Conservation (phyloP, 495 filamentous ascomycete genomes). For the Hypoxylon crocopeplum region DNA sequence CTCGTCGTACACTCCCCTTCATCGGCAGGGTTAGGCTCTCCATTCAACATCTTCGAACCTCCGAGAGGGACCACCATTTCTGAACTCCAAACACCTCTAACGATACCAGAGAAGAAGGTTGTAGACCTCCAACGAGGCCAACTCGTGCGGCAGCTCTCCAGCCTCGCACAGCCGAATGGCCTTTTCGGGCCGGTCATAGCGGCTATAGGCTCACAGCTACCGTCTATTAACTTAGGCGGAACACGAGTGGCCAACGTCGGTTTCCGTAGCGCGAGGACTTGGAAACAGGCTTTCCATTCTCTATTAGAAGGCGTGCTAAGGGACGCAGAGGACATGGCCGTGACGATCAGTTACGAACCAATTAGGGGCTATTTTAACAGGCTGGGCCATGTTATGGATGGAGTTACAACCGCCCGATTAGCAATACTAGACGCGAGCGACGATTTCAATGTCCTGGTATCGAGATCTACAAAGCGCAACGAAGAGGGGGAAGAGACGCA, state of each 20-base stretch:
- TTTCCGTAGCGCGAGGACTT: slow-evolving; percentile 39
- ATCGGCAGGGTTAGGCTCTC: slow-evolving; percentile 28
- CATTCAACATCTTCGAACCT: slow-evolving; percentile 44
- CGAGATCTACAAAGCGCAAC: slow-evolving; percentile 7
- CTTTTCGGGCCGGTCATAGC: slow-evolving; percentile 47
- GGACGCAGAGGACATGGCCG: slow-evolving; percentile 55
- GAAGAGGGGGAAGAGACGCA: slow-evolving; percentile 1
- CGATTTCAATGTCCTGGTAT: slow-evolving; percentile 46
- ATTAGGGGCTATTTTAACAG: slow-evolving; percentile 48
- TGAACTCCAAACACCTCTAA: slow-evolving; percentile 29
- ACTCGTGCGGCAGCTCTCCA: slow-evolving; percentile 44
- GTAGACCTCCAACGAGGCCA: slow-evolving; percentile 45
- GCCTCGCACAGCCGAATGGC: slow-evolving; percentile 45
- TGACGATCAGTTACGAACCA: slow-evolving; percentile 49
- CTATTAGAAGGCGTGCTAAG: slow-evolving; percentile 51
- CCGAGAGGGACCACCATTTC: slow-evolving; percentile 38
- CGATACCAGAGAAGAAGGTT: slow-evolving; percentile 13
- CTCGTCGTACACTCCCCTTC: slow-evolving; percentile 40
- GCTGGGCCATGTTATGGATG: slow-evolving; percentile 47
- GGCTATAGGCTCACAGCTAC: slow-evolving; percentile 30
- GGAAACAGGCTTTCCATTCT: slow-evolving; percentile 54
- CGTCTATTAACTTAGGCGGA: background rate
- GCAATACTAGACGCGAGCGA: slow-evolving; percentile 46
- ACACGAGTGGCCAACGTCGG: slow-evolving; percentile 7
- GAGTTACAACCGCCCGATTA: slow-evolving; percentile 45